A percentile compares a stretch with the other conserved stretches of the same genome.
These are phyloP conservation scores for Pleurotus citrinopileatus DNA, from an alignment of 768 basidiomycete species.

Conservation along the genomic window DNA sequence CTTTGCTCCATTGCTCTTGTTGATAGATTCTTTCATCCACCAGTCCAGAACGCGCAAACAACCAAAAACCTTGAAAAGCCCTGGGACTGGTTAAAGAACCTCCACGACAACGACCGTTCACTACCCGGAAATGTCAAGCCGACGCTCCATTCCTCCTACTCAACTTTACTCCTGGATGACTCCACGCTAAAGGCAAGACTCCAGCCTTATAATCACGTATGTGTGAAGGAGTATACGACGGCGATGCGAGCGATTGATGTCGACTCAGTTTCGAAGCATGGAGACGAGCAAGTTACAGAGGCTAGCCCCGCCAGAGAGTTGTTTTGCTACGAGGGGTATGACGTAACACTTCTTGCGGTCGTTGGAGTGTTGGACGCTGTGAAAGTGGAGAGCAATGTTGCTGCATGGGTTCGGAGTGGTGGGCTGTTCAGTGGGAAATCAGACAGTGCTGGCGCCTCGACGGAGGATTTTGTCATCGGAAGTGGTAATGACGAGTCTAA, in stretches of 20 bases:
- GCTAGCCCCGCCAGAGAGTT: background rate
- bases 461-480: background rate
- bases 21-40: background rate
- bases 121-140: slow-evolving; percentile 1
- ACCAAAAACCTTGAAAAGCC: slow-evolving; percentile 75
- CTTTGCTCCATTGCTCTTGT: slow-evolving; percentile 1
- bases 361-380: slow-evolving; percentile 63
- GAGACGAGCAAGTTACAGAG: slow-evolving; percentile 1
- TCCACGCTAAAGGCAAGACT: slow-evolving; percentile 54
- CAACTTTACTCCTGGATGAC: slow-evolving; percentile 52
- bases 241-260: slow-evolving; percentile 34
- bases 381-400: slow-evolving; percentile 59
- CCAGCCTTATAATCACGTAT: slow-evolving; percentile 83
- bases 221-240: slow-evolving; percentile 64
- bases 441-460: background rate
- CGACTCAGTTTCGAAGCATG: slow-evolving; percentile 14
- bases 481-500: background rate
- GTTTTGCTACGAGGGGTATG: slow-evolving; percentile 25
- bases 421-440: slow-evolving; percentile 35
- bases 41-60: slow-evolving; percentile 48
- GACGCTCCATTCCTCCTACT: slow-evolving; percentile 37
- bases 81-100: slow-evolving; percentile 43
- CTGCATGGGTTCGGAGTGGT: slow-evolving; percentile 62
- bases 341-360: slow-evolving; percentile 61
- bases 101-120: slow-evolving; percentile 6